Conservation (phyloP, 176 grass and related monocot species). For the bread wheat (Triticum aestivum) region IWGSC_CS_RefSeq_v2.1 NC_057810.1:457295251-457295750, state of each 20-base stretch:
- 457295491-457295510: background rate
- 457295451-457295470: background rate
- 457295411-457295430: background rate
- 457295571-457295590: background rate
- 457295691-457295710: background rate
- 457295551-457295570: background rate
- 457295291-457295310: constrained; percentile 54
- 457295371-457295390: constrained; percentile 51
- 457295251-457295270: constrained; percentile 44
- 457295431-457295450: constrained; percentile 1
- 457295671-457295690: background rate
- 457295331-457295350: constrained; percentile 70
- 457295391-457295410: background rate
- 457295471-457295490: constrained; percentile 6
- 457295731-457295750: background rate
- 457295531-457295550: background rate
- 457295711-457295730: background rate
- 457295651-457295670: background rate
- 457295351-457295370: constrained; percentile 48
- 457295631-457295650: background rate
- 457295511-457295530: no score
- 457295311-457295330: constrained; percentile 47
- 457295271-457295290: constrained; percentile 56
- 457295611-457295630: background rate
- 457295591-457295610: background rate